Base-by-base conservation (phyloP, 768 basidiomycete species). In the Coprinopsis marcescibilis region DNA sequence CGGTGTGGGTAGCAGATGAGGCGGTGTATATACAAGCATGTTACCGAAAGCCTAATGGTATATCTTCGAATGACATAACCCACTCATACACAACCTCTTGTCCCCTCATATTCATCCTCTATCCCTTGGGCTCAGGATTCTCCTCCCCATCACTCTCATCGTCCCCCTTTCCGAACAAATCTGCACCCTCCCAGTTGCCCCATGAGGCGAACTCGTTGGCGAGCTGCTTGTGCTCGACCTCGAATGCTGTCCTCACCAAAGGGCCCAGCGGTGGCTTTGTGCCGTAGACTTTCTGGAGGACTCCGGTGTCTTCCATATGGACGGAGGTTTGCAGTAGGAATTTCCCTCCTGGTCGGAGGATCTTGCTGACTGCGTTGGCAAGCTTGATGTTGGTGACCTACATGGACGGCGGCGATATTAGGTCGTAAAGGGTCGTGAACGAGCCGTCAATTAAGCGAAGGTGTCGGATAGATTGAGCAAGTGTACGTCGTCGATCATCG, bases 141-240 rank as follows among this genome's bases (percentile, higher is more conserved):
- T n/a, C n/a, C 15, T 20, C 19, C 1, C 14, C 10, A 2, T n/a
- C 27, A 23, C 5, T 2, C 5, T 14, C 21, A 19, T 23, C 34
- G 26, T n/a, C n/a, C 13, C 12, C 19, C 33, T 27, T 25, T 11
- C 66, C 65, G 42, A 67, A 61, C 2, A 62, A 43, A 46, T 69
- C 64, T 17, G 65, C 67, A 6, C 66, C 69, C 13, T 67, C 64
- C 69, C 70, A 72, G 27, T 61, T 64, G 8, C 65, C 70, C 71
- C 70, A 75, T 44, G 65, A 68, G 4, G 61, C 67, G 49, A 73
- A 73, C 41, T 68, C 67, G 43, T 75, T 75, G 13, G 64, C 61
- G 5, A 73, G 60, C 44, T 64, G 60, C 0, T 60, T 64, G 46
- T 72, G 69, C 35, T 67, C 59, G 2, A 66, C 61, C 15, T 59